Evolutionary conservation across 1,284 basidiomycete genomes (phyloP).

Genomic region (Sanghuangporus baumii): DNA sequence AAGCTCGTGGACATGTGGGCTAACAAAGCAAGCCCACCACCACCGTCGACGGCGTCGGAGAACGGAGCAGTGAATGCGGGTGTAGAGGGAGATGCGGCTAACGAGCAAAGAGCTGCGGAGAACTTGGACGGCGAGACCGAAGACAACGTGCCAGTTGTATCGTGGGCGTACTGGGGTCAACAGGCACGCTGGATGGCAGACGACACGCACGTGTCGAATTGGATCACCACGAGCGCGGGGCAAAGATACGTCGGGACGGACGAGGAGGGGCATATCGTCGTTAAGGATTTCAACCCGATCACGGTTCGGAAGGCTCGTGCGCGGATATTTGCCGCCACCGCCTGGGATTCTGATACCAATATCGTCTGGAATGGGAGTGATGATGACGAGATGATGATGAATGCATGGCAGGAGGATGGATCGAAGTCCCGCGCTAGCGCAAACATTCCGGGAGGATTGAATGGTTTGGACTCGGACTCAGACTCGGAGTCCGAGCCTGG

Average conservation of each 20-base stretch:
- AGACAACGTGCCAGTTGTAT: slow-evolving; percentile 18
- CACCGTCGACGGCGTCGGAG: neutral
- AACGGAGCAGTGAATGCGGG: neutral
- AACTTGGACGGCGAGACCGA: neutral
- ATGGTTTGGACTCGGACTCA: neutral
- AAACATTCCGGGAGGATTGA: neutral
- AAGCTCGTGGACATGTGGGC: slow-evolving; percentile 13
- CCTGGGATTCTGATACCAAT: neutral
- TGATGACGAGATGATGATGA: neutral
- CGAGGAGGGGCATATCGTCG: slow-evolving; percentile 23
- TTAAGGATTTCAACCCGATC: slow-evolving; percentile 38
- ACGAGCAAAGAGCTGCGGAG: neutral
- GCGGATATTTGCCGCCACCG: neutral
- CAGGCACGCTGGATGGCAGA: slow-evolving; percentile 38
- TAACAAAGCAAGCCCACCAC: slow-evolving; percentile 6
- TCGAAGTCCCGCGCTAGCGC: neutral
- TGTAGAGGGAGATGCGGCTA: neutral
- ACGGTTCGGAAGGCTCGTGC: slow-evolving; percentile 24
- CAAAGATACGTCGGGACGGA: slow-evolving; percentile 35
- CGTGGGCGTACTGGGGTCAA: slow-evolving; percentile 41
- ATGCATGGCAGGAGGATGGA: neutral
- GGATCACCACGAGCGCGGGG: slow-evolving; percentile 46
- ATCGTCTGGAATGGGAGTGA: neutral
- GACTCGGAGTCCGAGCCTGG: neutral
- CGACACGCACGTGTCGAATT: slow-evolving; percentile 32